These are phyloP conservation scores for Cucurbita ficifolia DNA, from an alignment of 306 rosid genomes.

Conservation along the genomic window DNA sequence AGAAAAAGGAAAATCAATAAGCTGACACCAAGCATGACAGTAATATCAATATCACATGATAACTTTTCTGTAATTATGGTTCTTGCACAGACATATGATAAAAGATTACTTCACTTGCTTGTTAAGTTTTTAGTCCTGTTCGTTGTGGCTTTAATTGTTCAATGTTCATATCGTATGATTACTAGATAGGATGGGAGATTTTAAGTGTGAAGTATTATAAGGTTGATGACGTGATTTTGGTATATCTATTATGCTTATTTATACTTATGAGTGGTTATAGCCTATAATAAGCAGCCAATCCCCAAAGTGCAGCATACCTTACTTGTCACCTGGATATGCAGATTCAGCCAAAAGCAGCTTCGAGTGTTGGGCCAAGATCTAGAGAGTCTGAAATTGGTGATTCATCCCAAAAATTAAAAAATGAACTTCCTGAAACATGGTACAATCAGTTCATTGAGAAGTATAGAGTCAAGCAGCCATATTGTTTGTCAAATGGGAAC, in stretches of 20 bases:
- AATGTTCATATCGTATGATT: neutral
- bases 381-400: slow-evolving; percentile 48
- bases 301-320: neutral
- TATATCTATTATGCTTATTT: neutral
- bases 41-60: neutral
- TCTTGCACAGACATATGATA: neutral
- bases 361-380: slow-evolving; percentile 39
- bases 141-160: neutral
- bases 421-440: slow-evolving; percentile 71
- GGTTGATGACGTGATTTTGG: neutral
- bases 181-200: neutral
- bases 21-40: neutral
- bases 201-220: neutral
- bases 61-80: neutral
- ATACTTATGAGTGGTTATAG: neutral
- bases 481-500: slow-evolving; percentile 37
- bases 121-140: neutral
- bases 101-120: neutral
- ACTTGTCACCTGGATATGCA: slow-evolving; percentile 19
- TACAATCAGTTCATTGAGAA: slow-evolving; percentile 60
- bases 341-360: slow-evolving; percentile 46
- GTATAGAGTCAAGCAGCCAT: slow-evolving; percentile 32
- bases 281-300: neutral
- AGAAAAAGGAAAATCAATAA: neutral
- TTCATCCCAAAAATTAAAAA: slow-evolving; percentile 32